Evolutionary conservation across 768 basidiomycete species (phyloP).

Genomic region (Serendipita vermifera): DNA sequence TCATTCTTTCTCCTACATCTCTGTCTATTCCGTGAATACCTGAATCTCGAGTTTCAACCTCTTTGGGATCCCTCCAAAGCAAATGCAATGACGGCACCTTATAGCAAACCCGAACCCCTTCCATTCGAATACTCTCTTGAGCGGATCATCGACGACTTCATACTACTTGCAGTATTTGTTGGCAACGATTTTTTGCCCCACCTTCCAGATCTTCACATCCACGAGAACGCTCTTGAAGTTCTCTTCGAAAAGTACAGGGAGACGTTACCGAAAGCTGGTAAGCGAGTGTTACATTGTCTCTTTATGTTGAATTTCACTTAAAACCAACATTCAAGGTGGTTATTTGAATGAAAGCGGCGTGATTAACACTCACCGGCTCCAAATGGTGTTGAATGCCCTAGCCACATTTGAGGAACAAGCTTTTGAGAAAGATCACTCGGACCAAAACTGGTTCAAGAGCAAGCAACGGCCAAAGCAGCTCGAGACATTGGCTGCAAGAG

Average conservation of each 20-base stretch:
- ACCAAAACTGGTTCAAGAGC: conserved; percentile 86
- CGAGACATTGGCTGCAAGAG: conserved; percentile 28
- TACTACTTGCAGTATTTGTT: conserved; percentile 89
- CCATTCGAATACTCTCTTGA: conserved; percentile 83
- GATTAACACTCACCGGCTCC: conserved; percentile 68
- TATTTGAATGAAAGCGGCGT: conserved; percentile 85
- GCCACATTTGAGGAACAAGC: conserved; percentile 75
- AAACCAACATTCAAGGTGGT: conserved; percentile 44
- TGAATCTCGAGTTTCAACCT: conserved; percentile 80
- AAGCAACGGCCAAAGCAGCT: conserved; percentile 63
- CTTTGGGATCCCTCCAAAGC: conserved; percentile 16
- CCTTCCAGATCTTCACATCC: conserved; percentile 91
- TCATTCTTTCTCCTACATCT: conserved; percentile 94
- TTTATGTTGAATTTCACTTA: neutral
- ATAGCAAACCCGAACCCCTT: conserved; percentile 34
- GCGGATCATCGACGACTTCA: conserved; percentile 94
- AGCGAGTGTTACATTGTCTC: conserved; percentile 32
- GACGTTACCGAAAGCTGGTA: conserved; percentile 52
- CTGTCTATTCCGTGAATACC: conserved; percentile 89
- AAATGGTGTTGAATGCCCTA: conserved; percentile 82
- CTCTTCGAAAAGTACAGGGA: conserved; percentile 95
- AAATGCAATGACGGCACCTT: conserved; percentile 13
- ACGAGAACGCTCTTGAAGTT: conserved; percentile 87
- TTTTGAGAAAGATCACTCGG: conserved; percentile 84
- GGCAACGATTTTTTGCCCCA: conserved; percentile 98